Evolutionary conservation across 1,139 yeast species (phyloP).

Genomic region (Taphrina wiesneri): DNA sequence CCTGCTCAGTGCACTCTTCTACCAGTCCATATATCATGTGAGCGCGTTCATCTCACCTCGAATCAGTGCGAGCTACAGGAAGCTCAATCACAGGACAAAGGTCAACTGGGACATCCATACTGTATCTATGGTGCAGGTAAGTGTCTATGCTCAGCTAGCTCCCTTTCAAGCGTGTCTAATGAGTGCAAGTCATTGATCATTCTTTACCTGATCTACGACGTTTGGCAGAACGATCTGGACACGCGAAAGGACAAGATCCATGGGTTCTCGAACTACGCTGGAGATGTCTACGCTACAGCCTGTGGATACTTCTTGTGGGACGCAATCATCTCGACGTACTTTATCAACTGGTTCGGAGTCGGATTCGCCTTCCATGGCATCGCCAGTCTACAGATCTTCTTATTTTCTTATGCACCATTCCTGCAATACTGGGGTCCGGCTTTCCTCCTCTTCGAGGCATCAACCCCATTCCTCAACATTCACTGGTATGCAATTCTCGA

Average conservation of each 20-base stretch:
- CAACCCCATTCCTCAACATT: constrained; percentile 88
- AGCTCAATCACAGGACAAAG: constrained; percentile 52
- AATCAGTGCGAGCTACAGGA: constrained; percentile 52
- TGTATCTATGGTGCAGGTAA: constrained; percentile 74
- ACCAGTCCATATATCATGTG: constrained; percentile 51
- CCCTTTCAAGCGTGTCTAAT: neutral
- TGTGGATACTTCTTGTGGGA: constrained; percentile 95
- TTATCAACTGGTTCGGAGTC: constrained; percentile 68
- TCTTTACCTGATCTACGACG: constrained; percentile 56
- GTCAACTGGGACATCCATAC: constrained; percentile 84
- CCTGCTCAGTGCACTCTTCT: constrained; percentile 51
- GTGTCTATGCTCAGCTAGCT: neutral
- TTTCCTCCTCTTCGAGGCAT: constrained; percentile 81
- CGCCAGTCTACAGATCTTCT: constrained; percentile 75
- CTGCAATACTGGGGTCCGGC: constrained; percentile 80
- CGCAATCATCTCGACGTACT: constrained; percentile 60
- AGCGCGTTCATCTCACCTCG: constrained; percentile 53
- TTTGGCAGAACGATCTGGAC: constrained; percentile 57
- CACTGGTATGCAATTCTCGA: constrained; percentile 58
- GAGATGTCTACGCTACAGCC: constrained; percentile 69
- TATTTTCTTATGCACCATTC: constrained; percentile 64
- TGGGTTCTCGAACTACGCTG: constrained; percentile 72
- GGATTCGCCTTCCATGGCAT: constrained; percentile 86
- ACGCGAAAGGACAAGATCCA: constrained; percentile 56
- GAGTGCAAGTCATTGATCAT: constrained; percentile 6